Percentiles rank a stretch among this genome's conserved stretches.
phyloP scores from a whole-genome alignment of 805 yeast species.

The Debaryomyces tyrocola region DNA sequence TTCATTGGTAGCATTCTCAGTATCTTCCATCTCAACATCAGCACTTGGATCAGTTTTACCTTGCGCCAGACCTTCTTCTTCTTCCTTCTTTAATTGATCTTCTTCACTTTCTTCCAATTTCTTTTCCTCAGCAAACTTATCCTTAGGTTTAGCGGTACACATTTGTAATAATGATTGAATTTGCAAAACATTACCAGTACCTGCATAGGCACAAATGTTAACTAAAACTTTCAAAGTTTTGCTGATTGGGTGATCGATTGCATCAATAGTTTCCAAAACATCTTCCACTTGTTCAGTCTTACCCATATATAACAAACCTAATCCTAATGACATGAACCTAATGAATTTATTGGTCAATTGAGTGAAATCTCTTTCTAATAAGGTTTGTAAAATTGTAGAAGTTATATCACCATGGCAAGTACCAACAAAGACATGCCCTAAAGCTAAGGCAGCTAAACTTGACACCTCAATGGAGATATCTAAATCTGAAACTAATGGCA shows the following conservation, averaged over 20 bases:
- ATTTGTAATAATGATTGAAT: conserved; percentile 88
- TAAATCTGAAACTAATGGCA: conserved; percentile 81
- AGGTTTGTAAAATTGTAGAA: conserved; percentile 84
- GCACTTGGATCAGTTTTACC: conserved; percentile 16
- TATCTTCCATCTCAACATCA: conserved; percentile 33
- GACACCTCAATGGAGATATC: conserved; percentile 75
- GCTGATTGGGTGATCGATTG: conserved; percentile 92
- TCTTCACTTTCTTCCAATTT: conserved; percentile 52
- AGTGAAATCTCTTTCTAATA: conserved; percentile 76
- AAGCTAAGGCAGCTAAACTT: conserved; percentile 82
- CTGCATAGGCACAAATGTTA: conserved; percentile 92
- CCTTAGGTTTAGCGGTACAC: conserved; percentile 71
- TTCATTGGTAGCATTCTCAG: conserved; percentile 22
- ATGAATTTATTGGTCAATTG: conserved; percentile 87
- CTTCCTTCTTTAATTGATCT: conserved; percentile 29
- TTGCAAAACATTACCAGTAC: conserved; percentile 95
- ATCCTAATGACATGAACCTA: conserved; percentile 85
- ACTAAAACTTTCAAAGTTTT: conserved; percentile 86
- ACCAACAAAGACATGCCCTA: conserved; percentile 94
- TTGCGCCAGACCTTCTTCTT: conserved; percentile 23
- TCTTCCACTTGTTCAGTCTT: conserved; percentile 93
- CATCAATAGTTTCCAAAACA: conserved; percentile 89
- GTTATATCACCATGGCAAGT: conserved; percentile 94
- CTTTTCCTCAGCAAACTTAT: conserved; percentile 56
- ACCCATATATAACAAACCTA: conserved; percentile 90